Evolutionary conservation across 768 basidiomycete species (phyloP), one percentile per base, ranked within the genome.

Genomic region (Porpolomopsis calyptriformis): DNA sequence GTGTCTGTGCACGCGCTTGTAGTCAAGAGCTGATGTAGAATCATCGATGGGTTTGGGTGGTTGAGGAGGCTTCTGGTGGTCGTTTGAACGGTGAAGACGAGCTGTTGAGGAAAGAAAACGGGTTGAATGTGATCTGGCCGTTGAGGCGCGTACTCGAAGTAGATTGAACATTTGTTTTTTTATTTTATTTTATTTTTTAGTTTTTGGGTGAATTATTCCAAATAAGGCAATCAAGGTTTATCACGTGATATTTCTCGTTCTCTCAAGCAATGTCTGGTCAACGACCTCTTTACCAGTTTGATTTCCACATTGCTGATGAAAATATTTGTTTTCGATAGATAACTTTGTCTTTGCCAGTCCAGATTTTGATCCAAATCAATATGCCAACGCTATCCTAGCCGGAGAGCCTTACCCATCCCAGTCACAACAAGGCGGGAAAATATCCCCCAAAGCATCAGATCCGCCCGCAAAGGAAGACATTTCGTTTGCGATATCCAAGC

Each of bases 21-120:
- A 98, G 63, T 93, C 92, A 54, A 94, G 70, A 9, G 94, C 94
- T 16, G 89, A 92, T 0, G 94, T 97, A 27, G 89, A 92, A 63
- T 94, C 92, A 60, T 90, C 83, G 49, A 93, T 85, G 3, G 88
- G 71, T 43, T 72, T 80, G 0, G 86, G 86, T 10, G 85, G 83
- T 59, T 77, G 80, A 12, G 85, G 83, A 20, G 71, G 71, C 39
- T 64, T 65, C 16, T 53, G 52, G 10, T 52, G 22, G 18, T 58
- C 58, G 19, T 60, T 60, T 42, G 62, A 58, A 31, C 60, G 60
- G 34, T 59, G 46, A 31, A 59, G 54, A 44, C 60, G 54, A 47
- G 57, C 43, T 14, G 71, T 60, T 12, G 67, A 62, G 7, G 70
- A 63, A 44, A 74, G 61, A 14, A 64, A 54, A 54, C 73, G 70